Evolutionary conservation across 768 basidiomycete species (phyloP), one percentile per base, ranked within the genome.

Genomic region (Pleurotus eryngii): DNA sequence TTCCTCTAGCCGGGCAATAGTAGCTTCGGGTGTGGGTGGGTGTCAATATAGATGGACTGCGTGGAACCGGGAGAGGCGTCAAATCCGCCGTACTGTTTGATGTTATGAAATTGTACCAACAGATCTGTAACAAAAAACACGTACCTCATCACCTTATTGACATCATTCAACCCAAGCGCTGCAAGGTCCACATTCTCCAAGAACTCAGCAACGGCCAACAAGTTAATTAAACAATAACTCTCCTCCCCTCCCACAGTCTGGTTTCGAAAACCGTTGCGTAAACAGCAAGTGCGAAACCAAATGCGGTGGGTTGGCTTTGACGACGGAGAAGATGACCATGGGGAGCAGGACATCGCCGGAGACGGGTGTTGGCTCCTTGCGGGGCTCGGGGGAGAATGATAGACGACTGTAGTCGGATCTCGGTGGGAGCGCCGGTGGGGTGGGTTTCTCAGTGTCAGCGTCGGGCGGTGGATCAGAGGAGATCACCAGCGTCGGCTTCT

Each of bases 161-260:
- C 80, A 51, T 86, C 84, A 5, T 80, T 83, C 5, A 92, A 71
- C 4, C 80, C 81, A n/a, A 82, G 63, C 18, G 74, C 77, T 63
- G 81, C 87, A 56, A 97, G 76, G 72, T 98, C 94, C 37, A 98
- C 93, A 67, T 95, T 92, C 73, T 96, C 94, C 51, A 98, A 76
- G 69, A 98, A 99, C 67, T 98, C 95, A 1, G 91, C 92, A 4
- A 96, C 95, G 9, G 96, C 96, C 78, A 95, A 85, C 39, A 97
- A 76, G 70, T 97, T 98, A 69, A 98, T 90, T 40, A 96, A 79
- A 58, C 95, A 98, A 65, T 95, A 99, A 48, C 85, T 87, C 64
- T 92, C 91, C 66, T 98, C 94, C 2, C 95, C 95, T 0, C 86
- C 84, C 2, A 81, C 67, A 1, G 74, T 67, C 56, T 82, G 79